These are phyloP conservation scores for Hypoxylon fuscum DNA, from an alignment of 495 filamentous ascomycete species.

Conservation along the genomic window DNA sequence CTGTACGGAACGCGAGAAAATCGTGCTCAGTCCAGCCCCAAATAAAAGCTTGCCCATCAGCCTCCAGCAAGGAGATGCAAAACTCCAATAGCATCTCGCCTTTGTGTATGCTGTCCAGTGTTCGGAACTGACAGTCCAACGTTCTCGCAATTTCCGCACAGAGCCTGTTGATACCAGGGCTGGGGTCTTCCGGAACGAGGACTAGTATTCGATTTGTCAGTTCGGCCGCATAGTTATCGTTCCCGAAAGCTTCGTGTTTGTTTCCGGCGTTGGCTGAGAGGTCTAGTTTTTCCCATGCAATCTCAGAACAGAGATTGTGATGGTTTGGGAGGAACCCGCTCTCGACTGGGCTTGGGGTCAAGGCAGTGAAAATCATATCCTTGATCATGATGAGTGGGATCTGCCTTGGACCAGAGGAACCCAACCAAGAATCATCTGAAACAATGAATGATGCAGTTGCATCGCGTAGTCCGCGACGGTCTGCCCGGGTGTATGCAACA, in stretches of 20 bases:
- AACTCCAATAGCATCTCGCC: slow-evolving; percentile 16
- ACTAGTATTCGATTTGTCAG: slow-evolving; percentile 7
- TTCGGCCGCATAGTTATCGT: neutral
- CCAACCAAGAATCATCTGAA: slow-evolving; percentile 24
- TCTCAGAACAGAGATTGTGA: slow-evolving; percentile 43
- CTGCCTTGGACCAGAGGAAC: neutral
- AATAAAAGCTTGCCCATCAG: slow-evolving; percentile 20
- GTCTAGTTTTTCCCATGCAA: slow-evolving; percentile 42
- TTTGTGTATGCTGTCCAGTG: slow-evolving; percentile 9
- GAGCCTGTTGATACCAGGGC: neutral
- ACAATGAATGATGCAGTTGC: slow-evolving; percentile 29
- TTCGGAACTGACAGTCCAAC: slow-evolving; percentile 25
- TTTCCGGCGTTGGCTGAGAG: neutral
- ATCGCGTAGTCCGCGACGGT: slow-evolving; percentile 9
- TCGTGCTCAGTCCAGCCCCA: slow-evolving; percentile 37
- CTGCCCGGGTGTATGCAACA: slow-evolving; percentile 14
- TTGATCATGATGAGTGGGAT: slow-evolving; percentile 23
- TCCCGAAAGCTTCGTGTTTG: neutral
- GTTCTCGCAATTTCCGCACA: slow-evolving; percentile 2
- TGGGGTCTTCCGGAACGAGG: slow-evolving; percentile 12
- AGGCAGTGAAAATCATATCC: slow-evolving; percentile 29
- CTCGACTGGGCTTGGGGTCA: slow-evolving; percentile 4
- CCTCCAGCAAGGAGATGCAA: slow-evolving; percentile 42
- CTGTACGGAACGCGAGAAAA: slow-evolving; percentile 28
- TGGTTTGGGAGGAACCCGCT: slow-evolving; percentile 43